Base-by-base conservation (phyloP, 495 filamentous ascomycete species). In the Penicillium coffeae region DNA sequence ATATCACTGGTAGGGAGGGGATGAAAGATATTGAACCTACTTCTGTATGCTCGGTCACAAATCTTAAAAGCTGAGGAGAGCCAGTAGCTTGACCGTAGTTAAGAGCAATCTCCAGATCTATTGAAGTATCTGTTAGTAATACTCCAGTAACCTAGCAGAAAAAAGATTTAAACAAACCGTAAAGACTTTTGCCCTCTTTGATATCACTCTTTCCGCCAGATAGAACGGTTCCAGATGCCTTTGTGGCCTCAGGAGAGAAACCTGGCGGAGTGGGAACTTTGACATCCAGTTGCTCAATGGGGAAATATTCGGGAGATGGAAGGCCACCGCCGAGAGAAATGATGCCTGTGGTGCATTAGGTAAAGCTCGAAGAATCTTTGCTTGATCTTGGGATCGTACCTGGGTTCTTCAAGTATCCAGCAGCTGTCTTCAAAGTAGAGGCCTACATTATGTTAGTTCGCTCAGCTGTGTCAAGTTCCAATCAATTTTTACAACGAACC, bases 301-400 rank as follows among this genome's bases (percentile, higher is more conserved):
- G 94, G 63, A 98, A 97, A 74, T 93, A 88, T 64, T 90, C 84
- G 44, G 86, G 77, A 21, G 87, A 90, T 8, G 93, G 93, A 25
- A 98, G 75, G 2, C 93, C 93, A 51, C 94, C 94, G 47, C 93
- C 93, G 10, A 98, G 82, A 4, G 88, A 93, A 64, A 98, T 92
- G 42, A 87, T 52, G 4, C 79, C 81, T 71, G 13, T 33, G 4
- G 13, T 3, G n/a, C n/a, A 12, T 16, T 13, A 16, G n/a, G 15
- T 54, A 25, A 50, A 27, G 8, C 21, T 3, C 19, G 3, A 21
- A 33, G 19, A 35, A 32, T 20, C 6, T 30, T 8, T 3, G 4
- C 18, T 0, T 1, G 25, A 16, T 22, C n/a, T 5, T 20, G 9
- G 0, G 41, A 12, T 20, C 40, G 78, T 60, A 56, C 86, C 85